Percentiles rank a stretch among this genome's conserved stretches.
phyloP scores from a whole-genome alignment of 73 alveolate species.

The Paramecium sexaurelia region DNA sequence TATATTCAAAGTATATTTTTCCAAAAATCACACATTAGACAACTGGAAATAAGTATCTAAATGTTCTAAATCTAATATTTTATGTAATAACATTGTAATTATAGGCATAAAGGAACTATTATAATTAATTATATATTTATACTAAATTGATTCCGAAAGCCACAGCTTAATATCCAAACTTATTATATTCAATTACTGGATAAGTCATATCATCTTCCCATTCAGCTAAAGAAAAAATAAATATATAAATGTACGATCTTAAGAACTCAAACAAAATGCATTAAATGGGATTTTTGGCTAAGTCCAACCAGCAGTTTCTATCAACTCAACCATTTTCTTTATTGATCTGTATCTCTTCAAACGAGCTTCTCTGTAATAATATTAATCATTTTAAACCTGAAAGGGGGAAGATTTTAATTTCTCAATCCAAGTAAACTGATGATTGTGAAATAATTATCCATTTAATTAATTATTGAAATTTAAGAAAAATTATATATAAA shows the following conservation, averaged over 20 bases:
- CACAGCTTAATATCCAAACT: conserved; percentile 47
- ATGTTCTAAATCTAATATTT: conserved; percentile 60
- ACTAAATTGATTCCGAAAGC: conserved; percentile 62
- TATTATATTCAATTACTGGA: conserved; percentile 72
- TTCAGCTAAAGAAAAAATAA: conserved; percentile 68
- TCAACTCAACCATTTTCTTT: conserved; percentile 86
- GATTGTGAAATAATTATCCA: conserved; percentile 71
- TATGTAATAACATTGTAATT: conserved; percentile 56
- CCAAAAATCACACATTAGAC: conserved; percentile 29
- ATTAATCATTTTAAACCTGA: not conserved
- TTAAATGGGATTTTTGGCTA: conserved; percentile 81
- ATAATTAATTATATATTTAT: not conserved
- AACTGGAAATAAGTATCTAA: conserved; percentile 65
- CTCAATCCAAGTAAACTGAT: conserved; percentile 66
- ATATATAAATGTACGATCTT: conserved; percentile 62
- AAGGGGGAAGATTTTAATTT: conserved; percentile 66
- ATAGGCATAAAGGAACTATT: conserved; percentile 63
- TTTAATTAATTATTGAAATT: not conserved
- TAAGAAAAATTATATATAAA: no score
- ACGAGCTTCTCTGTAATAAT: conserved; percentile 79
- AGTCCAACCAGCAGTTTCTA: conserved; percentile 78
- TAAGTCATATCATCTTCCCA: conserved; percentile 91
- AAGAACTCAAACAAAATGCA: conserved; percentile 77
- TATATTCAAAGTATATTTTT: conserved; percentile 58
- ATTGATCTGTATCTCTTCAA: conserved; percentile 83